Base-by-base conservation (phyloP, 352 stramenopile genomes). In the Pythium oligandrum region DNA sequence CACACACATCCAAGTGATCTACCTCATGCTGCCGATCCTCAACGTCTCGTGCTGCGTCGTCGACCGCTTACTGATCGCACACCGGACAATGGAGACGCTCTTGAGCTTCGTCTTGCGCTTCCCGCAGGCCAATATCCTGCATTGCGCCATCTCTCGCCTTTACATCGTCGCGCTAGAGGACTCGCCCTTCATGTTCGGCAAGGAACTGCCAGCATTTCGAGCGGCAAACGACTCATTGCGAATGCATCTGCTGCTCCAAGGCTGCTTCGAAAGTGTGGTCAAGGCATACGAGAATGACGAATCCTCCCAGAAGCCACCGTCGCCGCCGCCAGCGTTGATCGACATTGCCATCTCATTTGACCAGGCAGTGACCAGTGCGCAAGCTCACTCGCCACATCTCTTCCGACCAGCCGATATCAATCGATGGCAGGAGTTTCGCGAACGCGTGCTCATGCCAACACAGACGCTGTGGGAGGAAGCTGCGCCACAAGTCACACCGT, bases 41-140 rank as follows among this genome's bases (percentile, higher is more conserved):
- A 87, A 87, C 51, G 75, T 86, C 37, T 81, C 76, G 1, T 91
- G 81, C 52, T 73, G 65, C 1, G 64, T 68, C 8, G 74, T 86
- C 4, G 81, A 91, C 44, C 59, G 53, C 0, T 53, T 71, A 4
- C 55, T 86, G 17, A 71, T 83, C 48, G 45, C 55, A 0, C 47
- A 67, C 11, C 54, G 68, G 51, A 73, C 66, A 2, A 73, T 88
- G 31, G 68, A 82, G 43, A 40, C 54, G 10, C 57, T 83, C 4
- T 83, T 98, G 17, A 86, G 97, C 57, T 64, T 98, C 32, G 85
- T 98, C 48, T 59, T 96, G 12, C 76, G 91, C 7, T 98, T 96
- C 67, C 66, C 96, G 0, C 75, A 93, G 32, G 85, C 97, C 48
- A 92, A 71, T 51, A 94, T 85, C 58, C 58, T 88, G 40, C 80